A percentile compares a stretch with the other conserved stretches of the same genome.
Conservation (phyloP, 768 basidiomycete genomes). For the Infundibulicybe gibba region DNA sequence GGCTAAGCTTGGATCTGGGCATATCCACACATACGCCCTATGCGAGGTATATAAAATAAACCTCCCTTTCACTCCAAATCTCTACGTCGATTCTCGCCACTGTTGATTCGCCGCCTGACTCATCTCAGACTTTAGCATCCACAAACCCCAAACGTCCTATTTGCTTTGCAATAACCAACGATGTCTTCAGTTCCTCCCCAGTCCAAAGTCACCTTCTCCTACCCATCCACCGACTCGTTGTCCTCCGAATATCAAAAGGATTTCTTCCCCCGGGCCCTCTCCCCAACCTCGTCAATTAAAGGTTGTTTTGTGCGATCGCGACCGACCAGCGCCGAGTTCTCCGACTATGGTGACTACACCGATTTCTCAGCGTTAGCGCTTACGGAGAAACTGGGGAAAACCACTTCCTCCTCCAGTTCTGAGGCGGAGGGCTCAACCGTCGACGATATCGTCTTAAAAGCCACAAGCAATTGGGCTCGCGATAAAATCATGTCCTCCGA, state of each 20-base stretch:
- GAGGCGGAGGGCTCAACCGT: constrained; percentile 1
- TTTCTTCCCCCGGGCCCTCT: constrained; percentile 2
- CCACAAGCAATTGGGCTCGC: constrained; percentile 5
- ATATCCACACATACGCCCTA: too few species aligned
- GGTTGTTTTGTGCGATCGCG: constrained; percentile 11
- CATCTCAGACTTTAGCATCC: too few species aligned
- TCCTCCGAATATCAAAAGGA: neutral
- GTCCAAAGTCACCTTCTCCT: too few species aligned
- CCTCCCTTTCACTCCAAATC: too few species aligned
- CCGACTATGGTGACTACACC: constrained; percentile 4
- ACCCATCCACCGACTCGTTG: too few species aligned
- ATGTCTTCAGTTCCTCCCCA: too few species aligned
- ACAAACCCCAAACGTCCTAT: too few species aligned
- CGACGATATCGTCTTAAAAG: neutral
- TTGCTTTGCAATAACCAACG: too few species aligned
- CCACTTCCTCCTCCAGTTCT: neutral
- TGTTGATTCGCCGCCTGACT: too few species aligned
- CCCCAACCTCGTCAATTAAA: constrained; percentile 15
- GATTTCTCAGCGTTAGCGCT: constrained; percentile 6
- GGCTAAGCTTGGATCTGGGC: too few species aligned
- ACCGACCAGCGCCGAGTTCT: constrained; percentile 7
- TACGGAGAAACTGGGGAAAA: neutral
- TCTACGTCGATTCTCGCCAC: too few species aligned
- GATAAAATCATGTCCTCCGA: neutral
- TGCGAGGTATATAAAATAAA: too few species aligned